Percentiles rank a stretch among this genome's conserved stretches.
phyloP scores from a whole-genome alignment of 805 yeast genomes.

The Pichia cephalocereana region DNA sequence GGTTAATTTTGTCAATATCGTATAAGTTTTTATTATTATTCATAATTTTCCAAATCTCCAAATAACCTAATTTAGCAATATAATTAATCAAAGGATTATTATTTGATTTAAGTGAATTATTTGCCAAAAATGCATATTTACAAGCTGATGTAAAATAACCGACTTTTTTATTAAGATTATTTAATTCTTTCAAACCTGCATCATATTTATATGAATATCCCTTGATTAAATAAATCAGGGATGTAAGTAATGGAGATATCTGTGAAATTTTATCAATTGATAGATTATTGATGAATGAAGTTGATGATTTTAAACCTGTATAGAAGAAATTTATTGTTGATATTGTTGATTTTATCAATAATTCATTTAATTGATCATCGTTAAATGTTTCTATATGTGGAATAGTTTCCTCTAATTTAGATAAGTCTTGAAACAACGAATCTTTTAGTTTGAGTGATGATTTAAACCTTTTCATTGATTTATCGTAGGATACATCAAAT shows the following conservation, averaged over 20 bases:
- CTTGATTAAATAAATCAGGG: conserved; percentile 18
- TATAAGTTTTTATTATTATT: conserved; percentile 11
- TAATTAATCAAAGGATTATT: conserved; percentile 1
- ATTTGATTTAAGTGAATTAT: not conserved
- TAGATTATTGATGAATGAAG: not conserved
- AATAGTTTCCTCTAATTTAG: not conserved
- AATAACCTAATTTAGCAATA: conserved; percentile 10
- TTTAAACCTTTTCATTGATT: conserved; percentile 15
- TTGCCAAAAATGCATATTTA: conserved; percentile 9
- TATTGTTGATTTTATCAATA: not conserved
- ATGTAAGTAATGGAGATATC: conserved; percentile 16
- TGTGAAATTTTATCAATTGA: not conserved
- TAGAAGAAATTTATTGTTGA: not conserved
- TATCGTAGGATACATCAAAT: conserved; percentile 15
- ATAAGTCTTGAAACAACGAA: conserved; percentile 11
- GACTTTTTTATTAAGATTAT: conserved; percentile 13
- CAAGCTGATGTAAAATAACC: conserved; percentile 15
- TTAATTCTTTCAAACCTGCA: conserved; percentile 10
- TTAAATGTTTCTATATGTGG: not conserved
- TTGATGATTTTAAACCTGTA: too few relatives aligned
- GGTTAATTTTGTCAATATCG: not conserved
- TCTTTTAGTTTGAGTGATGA: conserved; percentile 14
- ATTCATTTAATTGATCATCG: not conserved
- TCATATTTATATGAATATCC: conserved; percentile 11
- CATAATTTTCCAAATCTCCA: conserved; percentile 10